Evolutionary conservation across 2,329 filamentous ascomycete species (phyloP), one percentile per base, ranked within the genome.

Genomic region (Beauveria bassiana): DNA sequence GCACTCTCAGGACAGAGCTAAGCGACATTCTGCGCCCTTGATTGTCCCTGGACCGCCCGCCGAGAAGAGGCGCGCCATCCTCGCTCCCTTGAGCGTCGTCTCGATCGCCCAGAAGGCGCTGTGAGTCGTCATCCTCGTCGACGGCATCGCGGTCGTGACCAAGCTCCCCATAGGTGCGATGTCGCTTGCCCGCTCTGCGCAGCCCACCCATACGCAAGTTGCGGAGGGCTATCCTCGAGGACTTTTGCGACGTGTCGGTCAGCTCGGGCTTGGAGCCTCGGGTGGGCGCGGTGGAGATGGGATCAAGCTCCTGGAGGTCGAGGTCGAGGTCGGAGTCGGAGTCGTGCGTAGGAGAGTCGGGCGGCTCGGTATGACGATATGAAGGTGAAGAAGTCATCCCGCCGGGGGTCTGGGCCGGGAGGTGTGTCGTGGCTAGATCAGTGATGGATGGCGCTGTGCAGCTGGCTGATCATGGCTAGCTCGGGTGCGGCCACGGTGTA

Each of bases 241-340:
- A 68, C 76, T 80, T 76, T 63, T 78, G 75, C 66, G 81, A 77
- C 34, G 66, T 52, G 22, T 68, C 65, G 42, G 65, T 61, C 47
- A 61, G 67, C 51, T 71, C 71, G 64, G 70, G 70, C 53, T 65
- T 66, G 49, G 70, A 64, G 53, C 69, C 70, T 54, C 71, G 68
- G 63, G 70, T 64, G 66, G 73, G 69, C 67, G 71, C 69, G 66
- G 71, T 70, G n/a, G 76, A 75, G 63, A 75, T 71, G 71, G 90
- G 89, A 71, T 93, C 89, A 66, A 95, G 86, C 78, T 93, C 90
- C 70, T 91, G 83, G 67, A 91, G 81, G 68, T 93, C 88, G 69
- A 95, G 84, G 72, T 93, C 89, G 64, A 75, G 74, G 61, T 87
- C 78, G 55, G 87, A 90, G 72, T 93, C 89, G 71, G 87, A 90